Evolutionary conservation across 2,329 filamentous ascomycete genomes (phyloP).

Genomic region (Penicillium palitans): DNA sequence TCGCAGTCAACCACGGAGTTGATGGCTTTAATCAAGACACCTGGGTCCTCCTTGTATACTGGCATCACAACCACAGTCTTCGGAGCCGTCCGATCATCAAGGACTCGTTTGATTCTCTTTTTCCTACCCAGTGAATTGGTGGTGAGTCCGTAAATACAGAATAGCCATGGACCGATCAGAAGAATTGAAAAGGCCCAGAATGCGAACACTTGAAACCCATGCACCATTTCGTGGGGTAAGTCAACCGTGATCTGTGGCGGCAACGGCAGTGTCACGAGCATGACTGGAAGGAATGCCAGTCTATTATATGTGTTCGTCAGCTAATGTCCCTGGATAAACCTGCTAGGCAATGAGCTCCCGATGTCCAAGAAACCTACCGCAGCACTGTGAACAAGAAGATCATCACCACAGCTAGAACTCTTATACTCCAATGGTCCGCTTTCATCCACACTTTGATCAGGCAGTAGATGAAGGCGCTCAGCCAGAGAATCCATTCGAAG

Average conservation of each 20-base stretch:
- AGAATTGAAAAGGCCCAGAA: slow-evolving; percentile 90
- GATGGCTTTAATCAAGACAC: slow-evolving; percentile 78
- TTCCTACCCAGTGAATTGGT: slow-evolving; percentile 80
- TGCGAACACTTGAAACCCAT: slow-evolving; percentile 84
- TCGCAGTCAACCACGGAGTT: slow-evolving; percentile 93
- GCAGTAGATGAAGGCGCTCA: slow-evolving; percentile 92
- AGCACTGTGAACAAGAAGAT: slow-evolving; percentile 71
- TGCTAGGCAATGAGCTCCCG: neutral
- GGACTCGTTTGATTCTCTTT: slow-evolving; percentile 76
- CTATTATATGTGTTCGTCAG: slow-evolving; percentile 46
- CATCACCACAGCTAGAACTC: slow-evolving; percentile 73
- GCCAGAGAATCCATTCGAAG: slow-evolving; percentile 92
- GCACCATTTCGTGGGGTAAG: slow-evolving; percentile 70
- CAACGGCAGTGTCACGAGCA: slow-evolving; percentile 88
- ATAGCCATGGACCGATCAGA: slow-evolving; percentile 84
- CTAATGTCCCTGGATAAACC: neutral
- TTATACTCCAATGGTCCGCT: slow-evolving; percentile 83
- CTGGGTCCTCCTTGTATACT: slow-evolving; percentile 88
- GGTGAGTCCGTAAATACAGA: slow-evolving; percentile 88
- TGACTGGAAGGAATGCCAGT: slow-evolving; percentile 83
- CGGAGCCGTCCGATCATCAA: slow-evolving; percentile 82
- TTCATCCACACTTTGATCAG: slow-evolving; percentile 84
- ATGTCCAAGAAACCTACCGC: slow-evolving; percentile 56
- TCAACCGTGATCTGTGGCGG: slow-evolving; percentile 69
- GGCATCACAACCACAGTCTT: slow-evolving; percentile 98